These are phyloP conservation scores for Teratosphaeria gauchensis DNA, from an alignment of 2,329 filamentous ascomycete genomes.

Conservation along the genomic window DNA sequence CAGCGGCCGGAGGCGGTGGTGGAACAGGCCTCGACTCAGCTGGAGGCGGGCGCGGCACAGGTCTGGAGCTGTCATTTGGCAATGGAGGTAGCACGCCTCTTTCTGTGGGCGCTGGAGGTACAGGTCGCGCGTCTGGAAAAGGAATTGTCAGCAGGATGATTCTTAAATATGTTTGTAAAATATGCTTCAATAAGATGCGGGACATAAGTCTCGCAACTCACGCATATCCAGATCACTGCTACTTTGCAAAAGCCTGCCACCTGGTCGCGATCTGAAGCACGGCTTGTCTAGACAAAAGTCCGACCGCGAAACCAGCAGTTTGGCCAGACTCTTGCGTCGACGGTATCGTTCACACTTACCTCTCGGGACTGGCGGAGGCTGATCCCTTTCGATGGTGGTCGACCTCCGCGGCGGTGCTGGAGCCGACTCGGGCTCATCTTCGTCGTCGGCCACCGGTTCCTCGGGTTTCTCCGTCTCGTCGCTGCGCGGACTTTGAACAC, in stretches of 20 bases:
- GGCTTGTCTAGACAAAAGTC: background rate
- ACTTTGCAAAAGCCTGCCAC: background rate
- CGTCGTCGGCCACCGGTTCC: constrained; percentile 44
- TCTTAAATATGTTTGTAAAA: background rate
- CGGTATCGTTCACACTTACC: constrained; percentile 34
- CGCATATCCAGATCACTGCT: background rate
- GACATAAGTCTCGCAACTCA: background rate
- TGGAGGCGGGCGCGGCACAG: constrained; percentile 35
- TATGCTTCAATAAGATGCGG: background rate
- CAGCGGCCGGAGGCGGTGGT: constrained; percentile 39
- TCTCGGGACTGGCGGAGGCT: constrained; percentile 38
- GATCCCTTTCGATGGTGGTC: constrained; percentile 27
- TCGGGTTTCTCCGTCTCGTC: constrained; percentile 31
- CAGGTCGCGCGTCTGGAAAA: constrained; percentile 19
- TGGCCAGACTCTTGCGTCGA: background rate
- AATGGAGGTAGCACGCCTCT: constrained; percentile 23
- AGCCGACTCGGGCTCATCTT: constrained; percentile 43
- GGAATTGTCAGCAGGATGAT: background rate
- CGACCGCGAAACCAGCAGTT: background rate
- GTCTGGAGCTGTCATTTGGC: constrained; percentile 24
- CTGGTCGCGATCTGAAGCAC: background rate
- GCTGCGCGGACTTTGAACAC: constrained; percentile 39
- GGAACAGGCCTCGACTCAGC: constrained; percentile 46
- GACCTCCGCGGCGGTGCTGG: constrained; percentile 29
- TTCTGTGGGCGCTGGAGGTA: constrained; percentile 15